Conservation (phyloP, 805 yeast genomes). For the Candida ulmi region DNA sequence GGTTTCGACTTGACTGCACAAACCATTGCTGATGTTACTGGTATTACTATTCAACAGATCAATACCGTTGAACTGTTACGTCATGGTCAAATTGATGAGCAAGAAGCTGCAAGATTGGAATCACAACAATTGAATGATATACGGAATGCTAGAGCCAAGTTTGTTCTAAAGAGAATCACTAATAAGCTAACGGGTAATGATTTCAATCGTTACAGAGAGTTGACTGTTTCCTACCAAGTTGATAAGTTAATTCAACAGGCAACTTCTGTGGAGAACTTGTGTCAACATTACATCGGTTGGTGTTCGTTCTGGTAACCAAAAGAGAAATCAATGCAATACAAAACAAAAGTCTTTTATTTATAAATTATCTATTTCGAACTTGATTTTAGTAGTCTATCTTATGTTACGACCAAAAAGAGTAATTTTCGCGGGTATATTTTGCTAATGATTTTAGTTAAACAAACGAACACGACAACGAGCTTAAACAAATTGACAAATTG, state of each 20-base stretch:
- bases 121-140: slow-evolving; percentile 64
- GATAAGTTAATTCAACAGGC: slow-evolving; percentile 94
- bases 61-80: slow-evolving; percentile 68
- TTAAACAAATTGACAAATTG: no score
- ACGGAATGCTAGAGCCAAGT: slow-evolving; percentile 84
- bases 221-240: slow-evolving; percentile 85
- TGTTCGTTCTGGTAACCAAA: slow-evolving; percentile 85
- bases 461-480: no score
- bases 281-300: slow-evolving; percentile 98
- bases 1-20: slow-evolving; percentile 91
- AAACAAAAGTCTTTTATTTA: no score
- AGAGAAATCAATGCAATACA: no score
- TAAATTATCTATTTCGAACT: no score
- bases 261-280: slow-evolving; percentile 89
- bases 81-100: slow-evolving; percentile 69
- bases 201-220: slow-evolving; percentile 61
- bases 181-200: slow-evolving; percentile 94
- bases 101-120: slow-evolving; percentile 67
- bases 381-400: no score
- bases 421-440: no score
- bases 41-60: slow-evolving; percentile 58
- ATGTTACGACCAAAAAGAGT: no score
- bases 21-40: slow-evolving; percentile 69
- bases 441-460: no score
- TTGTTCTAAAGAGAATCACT: slow-evolving; percentile 83